Evolutionary conservation across 176 grass and related monocot species (phyloP), one percentile per base, ranked within the genome.

Genomic region (Carex littledalei): DNA sequence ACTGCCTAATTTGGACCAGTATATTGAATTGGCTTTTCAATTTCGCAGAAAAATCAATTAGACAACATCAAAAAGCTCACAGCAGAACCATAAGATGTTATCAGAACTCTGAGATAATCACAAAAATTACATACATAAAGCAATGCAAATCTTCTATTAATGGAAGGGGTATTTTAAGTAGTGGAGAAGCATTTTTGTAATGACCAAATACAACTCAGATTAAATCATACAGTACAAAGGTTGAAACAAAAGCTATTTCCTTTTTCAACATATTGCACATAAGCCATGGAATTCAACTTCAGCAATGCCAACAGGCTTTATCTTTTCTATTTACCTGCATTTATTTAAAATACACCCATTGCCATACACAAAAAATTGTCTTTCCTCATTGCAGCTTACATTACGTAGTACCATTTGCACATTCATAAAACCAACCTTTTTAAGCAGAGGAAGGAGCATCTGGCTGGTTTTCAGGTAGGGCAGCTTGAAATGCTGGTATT

Each of bases 401-500:
- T 35, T 22, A 75, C 12, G 1, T 15, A 29, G 50, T 59, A 29
- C 32, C 67, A 50, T 49, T 18, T 84, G 63, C 73, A 78, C 34
- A 61, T 21, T 52, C n/a, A 55, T 20, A 29, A 18, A 47, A 54
- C 63, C 3, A 6, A 60, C 64, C 15, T 84, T 85, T 37, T 84
- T 89, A 93, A 71, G 68, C 63, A 57, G 89, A 84, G n/a, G 86
- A 67, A 79, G 90, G 90, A 18, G 94, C 88, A 41, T 97, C 94
- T 18, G 94, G 94, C 78, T 97, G 94, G 80, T 50, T 86, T 34
- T 83, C 72, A 83, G 94, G 94, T 18, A 89, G 88, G 2, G 94
- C 94, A 63, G 92, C 90, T 89, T 88, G 76, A 78, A 97, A 97
- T n/a, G 90, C 86, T 41, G 94, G 92, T 55, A 90, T 85, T 84